Percentiles rank a stretch among this genome's conserved stretches.
These are phyloP conservation scores for Paramecium caudatum DNA, from an alignment of 73 alveolate genomes.

Conservation along the genomic window DNA sequence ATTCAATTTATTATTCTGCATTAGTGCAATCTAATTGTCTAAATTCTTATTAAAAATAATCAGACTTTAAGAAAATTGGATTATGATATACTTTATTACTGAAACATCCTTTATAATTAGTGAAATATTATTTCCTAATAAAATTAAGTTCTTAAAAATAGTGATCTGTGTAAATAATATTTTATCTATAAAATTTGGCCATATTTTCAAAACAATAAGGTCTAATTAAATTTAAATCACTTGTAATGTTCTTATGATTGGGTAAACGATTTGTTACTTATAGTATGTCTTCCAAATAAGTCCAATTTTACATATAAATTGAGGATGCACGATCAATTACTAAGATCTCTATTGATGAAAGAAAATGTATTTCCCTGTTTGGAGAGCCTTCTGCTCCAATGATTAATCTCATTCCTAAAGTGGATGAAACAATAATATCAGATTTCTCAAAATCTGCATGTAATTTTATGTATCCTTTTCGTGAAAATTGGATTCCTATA, in stretches of 20 bases:
- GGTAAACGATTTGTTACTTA: slow-evolving; percentile 36
- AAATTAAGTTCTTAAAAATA: slow-evolving; percentile 41
- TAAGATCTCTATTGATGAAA: slow-evolving; percentile 71
- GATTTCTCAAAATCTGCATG: slow-evolving; percentile 71
- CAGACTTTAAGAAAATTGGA: neutral
- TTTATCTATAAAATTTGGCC: slow-evolving; percentile 73
- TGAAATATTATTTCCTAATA: slow-evolving; percentile 7
- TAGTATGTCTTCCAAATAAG: slow-evolving; percentile 38
- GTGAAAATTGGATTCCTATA: slow-evolving; percentile 60
- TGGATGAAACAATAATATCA: slow-evolving; percentile 36
- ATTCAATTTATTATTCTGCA: slow-evolving; percentile 55
- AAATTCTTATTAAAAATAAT: slow-evolving; percentile 66
- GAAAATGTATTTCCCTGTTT: slow-evolving; percentile 63
- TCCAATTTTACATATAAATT: slow-evolving; percentile 70
- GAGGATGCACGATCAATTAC: slow-evolving; percentile 75
- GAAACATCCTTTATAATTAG: slow-evolving; percentile 72
- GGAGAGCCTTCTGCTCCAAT: slow-evolving; percentile 21
- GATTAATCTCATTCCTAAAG: slow-evolving; percentile 57
- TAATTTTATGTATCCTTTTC: slow-evolving; percentile 37
- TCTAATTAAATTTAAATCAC: slow-evolving; percentile 45
- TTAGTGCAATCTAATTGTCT: slow-evolving; percentile 62
- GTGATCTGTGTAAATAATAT: slow-evolving; percentile 66
- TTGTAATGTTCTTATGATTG: slow-evolving; percentile 22
- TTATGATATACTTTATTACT: slow-evolving; percentile 14
- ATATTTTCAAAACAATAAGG: slow-evolving; percentile 71